Conservation (phyloP, 176 grass and related monocot genomes). For the Metroxylon sagu region DNA sequence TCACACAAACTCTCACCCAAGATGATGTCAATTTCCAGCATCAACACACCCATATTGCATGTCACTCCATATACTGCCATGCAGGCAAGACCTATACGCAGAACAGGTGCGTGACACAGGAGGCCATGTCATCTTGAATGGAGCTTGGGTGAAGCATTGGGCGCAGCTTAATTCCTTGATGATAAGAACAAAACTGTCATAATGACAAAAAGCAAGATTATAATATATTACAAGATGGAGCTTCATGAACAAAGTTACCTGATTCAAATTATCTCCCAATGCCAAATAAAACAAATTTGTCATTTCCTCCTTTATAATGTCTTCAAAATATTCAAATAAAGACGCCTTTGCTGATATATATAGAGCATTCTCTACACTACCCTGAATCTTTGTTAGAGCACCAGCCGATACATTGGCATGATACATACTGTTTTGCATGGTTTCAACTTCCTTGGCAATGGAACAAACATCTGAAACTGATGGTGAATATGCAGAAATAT, state of each 20-base stretch:
- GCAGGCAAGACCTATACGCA: no score
- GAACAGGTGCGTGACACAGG: no score
- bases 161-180: no score
- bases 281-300: slow-evolving; percentile 46
- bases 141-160: no score
- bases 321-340: slow-evolving; percentile 65
- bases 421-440: slow-evolving; percentile 18
- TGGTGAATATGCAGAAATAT: slow-evolving; percentile 17
- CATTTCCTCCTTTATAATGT: slow-evolving; percentile 64
- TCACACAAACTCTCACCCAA: no score
- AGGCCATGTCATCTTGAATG: no score
- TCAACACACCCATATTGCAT: no score
- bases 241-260: slow-evolving; percentile 33
- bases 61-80: no score
- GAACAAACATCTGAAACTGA: slow-evolving; percentile 9
- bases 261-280: slow-evolving; percentile 20
- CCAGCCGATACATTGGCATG: slow-evolving; percentile 21
- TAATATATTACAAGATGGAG: slow-evolving; percentile 4
- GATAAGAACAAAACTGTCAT: no score
- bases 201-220: no score
- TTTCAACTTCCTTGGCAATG: slow-evolving; percentile 16
- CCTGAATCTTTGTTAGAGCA: slow-evolving; percentile 16
- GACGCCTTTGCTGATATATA: slow-evolving; percentile 63
- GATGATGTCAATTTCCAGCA: no score
- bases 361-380: slow-evolving; percentile 55